Percentiles rank a stretch among this genome's conserved stretches.
phyloP scores from a whole-genome alignment of 805 yeast species.

The Zygosaccharomyces bisporus region DNA sequence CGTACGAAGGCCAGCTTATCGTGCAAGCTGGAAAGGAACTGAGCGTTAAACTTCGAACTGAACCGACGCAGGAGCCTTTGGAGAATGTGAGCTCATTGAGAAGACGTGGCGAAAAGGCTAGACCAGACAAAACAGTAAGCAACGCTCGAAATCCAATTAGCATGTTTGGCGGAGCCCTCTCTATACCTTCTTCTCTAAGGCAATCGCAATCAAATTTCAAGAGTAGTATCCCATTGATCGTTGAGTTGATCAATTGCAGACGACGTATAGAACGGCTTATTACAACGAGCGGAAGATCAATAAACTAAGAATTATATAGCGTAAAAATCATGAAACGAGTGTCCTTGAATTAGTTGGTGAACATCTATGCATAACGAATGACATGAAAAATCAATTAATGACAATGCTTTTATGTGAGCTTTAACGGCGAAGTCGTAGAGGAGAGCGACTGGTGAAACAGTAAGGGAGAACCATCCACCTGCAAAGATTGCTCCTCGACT shows the following conservation, averaged over 20 bases:
- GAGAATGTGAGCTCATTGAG: constrained; percentile 7
- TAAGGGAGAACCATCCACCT: constrained; percentile 3
- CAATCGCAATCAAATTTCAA: constrained; percentile 29
- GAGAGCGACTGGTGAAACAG: constrained; percentile 1
- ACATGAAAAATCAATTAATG: not conserved
- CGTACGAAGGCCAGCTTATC: constrained; percentile 25
- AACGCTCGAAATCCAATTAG: constrained; percentile 25
- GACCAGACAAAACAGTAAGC: constrained; percentile 2
- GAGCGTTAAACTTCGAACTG: not conserved
- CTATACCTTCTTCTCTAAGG: constrained; percentile 28
- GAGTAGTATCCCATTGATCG: constrained; percentile 22
- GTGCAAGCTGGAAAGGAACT: constrained; percentile 11
- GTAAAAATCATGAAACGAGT: constrained; percentile 3
- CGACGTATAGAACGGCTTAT: constrained; percentile 12
- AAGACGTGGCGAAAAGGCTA: constrained; percentile 10
- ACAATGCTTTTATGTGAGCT: not conserved
- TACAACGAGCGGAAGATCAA: constrained; percentile 1
- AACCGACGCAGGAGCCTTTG: not conserved
- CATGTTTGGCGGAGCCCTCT: constrained; percentile 34
- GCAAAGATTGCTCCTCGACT: constrained; percentile 3
- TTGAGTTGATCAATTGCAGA: constrained; percentile 25
- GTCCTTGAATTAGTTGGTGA: constrained; percentile 4
- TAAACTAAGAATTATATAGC: constrained; percentile 1
- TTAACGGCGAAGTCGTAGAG: constrained; percentile 3
- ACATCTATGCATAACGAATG: constrained; percentile 8